Base-by-base conservation (phyloP, 2,329 filamentous ascomycete genomes). In the Fusarium sp. region DNA sequence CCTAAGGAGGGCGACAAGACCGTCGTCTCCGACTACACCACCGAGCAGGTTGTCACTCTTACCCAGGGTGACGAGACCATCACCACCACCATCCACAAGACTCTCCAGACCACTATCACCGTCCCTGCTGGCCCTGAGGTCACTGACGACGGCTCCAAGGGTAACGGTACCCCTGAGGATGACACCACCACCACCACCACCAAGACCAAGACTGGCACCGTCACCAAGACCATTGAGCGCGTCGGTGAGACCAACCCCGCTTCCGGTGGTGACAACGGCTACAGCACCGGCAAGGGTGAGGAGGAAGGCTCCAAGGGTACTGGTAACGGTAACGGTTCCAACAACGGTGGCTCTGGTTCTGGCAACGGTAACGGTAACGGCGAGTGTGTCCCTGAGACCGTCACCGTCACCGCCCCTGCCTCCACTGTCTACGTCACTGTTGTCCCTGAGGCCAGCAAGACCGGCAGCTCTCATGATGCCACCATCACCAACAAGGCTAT, bases 81-180 rank as follows among this genome's bases (percentile, higher is more conserved):
- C 81, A 80, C 79, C 69, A 85, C 84, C 75, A 82, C 84, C 62
- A 77, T 87, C 67, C 84, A 79, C 56, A 80, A 82, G 67, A 86
- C 84, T 66, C 77, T 82, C 72, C 73, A 82, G 75, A 77, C 81
- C 73, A 84, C 84, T 68, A 58, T 80, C 60, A 80, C 78, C 27
- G 73, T 81, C 60, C 74, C 77, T 31, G 70, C 41, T 25, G 54
- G 50, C 29, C 68, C 72, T 12, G 22, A 75, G 59, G 63, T 56
- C 50, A 76, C 73, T 36, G 58, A 47, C 15, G 61, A 68, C 8
- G 67, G 62, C 45, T 70, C 66, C 65, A 72, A 71, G 67, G 75
- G 71, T 38, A 65, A 71, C 49, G 68, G 70, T 44, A 55, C 62
- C 49, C 63, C 72, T 15, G 65, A 68, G 33, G 78, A 82, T 54